Percentiles rank a stretch among this genome's conserved stretches.
These are phyloP conservation scores for Ploettnerulaceae sp. DNA, from an alignment of 2,329 filamentous ascomycete species.

Conservation along the genomic window DNA sequence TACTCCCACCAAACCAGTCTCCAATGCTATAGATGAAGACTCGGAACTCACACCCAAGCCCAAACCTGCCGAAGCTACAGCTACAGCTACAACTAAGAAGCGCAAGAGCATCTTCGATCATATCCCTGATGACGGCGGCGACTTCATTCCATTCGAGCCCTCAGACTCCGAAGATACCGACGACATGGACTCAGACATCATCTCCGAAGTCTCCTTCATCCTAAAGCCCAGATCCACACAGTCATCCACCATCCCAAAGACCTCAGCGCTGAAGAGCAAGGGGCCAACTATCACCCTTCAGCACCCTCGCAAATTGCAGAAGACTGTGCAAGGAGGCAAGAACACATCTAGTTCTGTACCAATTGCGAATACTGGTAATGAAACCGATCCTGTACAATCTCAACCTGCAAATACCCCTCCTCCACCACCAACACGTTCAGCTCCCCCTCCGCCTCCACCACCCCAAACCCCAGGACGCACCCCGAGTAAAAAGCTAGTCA, in stretches of 20 bases:
- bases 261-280: neutral
- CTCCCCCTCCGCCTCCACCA: slow-evolving; percentile 5
- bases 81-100: slow-evolving; percentile 14
- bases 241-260: neutral
- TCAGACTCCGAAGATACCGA: slow-evolving; percentile 16
- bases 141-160: slow-evolving; percentile 18
- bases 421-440: slow-evolving; percentile 5
- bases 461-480: neutral
- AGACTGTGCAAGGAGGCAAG: slow-evolving; percentile 8
- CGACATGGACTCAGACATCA: slow-evolving; percentile 5
- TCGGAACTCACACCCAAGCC: slow-evolving; percentile 10
- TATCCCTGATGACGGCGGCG: slow-evolving; percentile 20
- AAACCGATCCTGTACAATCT: neutral
- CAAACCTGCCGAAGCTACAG: neutral
- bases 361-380: neutral
- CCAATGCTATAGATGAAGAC: neutral
- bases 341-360: neutral
- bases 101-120: slow-evolving; percentile 23
- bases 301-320: slow-evolving; percentile 20
- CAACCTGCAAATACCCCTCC: neutral
- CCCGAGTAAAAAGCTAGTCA: neutral
- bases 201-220: slow-evolving; percentile 16
- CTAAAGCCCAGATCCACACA: slow-evolving; percentile 14
- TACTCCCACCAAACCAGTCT: neutral
- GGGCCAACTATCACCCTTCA: neutral